phyloP scores from a whole-genome alignment of 495 filamentous ascomycete species.

The Aspergillus cristatus region DNA sequence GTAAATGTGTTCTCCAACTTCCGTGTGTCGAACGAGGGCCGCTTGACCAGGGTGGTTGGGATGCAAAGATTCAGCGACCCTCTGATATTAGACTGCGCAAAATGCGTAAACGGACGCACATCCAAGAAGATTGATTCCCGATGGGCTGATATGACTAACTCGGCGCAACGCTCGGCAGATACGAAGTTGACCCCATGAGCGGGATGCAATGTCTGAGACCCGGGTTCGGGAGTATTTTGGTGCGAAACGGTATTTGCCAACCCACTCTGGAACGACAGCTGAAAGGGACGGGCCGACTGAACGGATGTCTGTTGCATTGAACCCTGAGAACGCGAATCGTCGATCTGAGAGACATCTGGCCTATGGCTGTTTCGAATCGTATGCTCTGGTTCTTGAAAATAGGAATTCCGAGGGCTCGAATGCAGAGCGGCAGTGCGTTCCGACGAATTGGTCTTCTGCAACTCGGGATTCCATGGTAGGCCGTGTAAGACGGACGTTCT shows the following conservation, averaged over 20 bases:
- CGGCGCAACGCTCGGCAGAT: conserved; percentile 52
- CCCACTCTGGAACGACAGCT: no score
- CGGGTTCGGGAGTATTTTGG: no score
- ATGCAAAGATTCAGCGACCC: conserved; percentile 89
- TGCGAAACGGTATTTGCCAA: no score
- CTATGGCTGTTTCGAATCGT: no score
- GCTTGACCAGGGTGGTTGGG: conserved; percentile 86
- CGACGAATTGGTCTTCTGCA: background rate
- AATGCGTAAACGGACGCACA: conserved; percentile 79
- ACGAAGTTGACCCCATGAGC: conserved; percentile 36
- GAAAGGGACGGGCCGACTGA: no score
- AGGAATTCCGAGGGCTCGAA: no score
- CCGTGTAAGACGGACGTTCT: conserved; percentile 14
- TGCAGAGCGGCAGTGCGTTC: no score
- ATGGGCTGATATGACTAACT: conserved; percentile 49
- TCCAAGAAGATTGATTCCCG: conserved; percentile 70
- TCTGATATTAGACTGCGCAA: conserved; percentile 59
- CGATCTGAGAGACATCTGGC: no score
- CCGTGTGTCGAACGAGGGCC: conserved; percentile 82
- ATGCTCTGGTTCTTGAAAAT: no score
- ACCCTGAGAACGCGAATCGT: no score
- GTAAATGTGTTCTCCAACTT: conserved; percentile 87
- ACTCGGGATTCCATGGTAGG: conserved; percentile 9
- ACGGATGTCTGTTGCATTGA: no score
- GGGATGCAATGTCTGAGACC: no score